Percentiles rank a stretch among this genome's conserved stretches.
Evolutionary conservation across 2,329 filamentous ascomycete species (phyloP).

Genomic region (Huntiella moniliformis): DNA sequence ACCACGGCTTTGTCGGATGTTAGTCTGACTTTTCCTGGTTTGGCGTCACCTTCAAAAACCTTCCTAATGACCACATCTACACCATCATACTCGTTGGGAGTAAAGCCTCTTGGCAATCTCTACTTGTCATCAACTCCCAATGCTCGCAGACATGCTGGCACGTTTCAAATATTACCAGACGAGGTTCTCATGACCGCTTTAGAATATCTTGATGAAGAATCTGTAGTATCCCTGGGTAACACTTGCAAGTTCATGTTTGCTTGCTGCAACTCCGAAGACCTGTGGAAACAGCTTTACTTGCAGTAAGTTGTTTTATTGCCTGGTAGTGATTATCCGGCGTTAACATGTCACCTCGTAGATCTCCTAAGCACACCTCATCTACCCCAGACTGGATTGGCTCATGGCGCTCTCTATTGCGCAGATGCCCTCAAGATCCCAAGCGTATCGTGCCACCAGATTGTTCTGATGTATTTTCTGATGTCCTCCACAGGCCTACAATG

Average conservation of each 20-base stretch:
- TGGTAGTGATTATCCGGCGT: neutral
- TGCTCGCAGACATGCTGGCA: slow-evolving; percentile 31
- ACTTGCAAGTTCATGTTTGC: slow-evolving; percentile 78
- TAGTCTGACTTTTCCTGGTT: too few relatives aligned
- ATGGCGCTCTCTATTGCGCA: slow-evolving; percentile 65
- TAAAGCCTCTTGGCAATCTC: slow-evolving; percentile 78
- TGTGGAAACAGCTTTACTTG: slow-evolving; percentile 76
- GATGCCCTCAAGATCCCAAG: slow-evolving; percentile 29
- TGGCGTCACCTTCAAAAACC: neutral
- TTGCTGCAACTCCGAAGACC: slow-evolving; percentile 63
- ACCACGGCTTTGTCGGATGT: too few relatives aligned
- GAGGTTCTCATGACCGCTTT: slow-evolving; percentile 59
- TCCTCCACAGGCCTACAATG: slow-evolving; percentile 73
- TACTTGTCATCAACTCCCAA: slow-evolving; percentile 33
- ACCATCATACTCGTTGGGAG: slow-evolving; percentile 59
- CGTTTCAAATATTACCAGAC: slow-evolving; percentile 54
- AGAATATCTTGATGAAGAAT: slow-evolving; percentile 49
- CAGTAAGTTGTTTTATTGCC: slow-evolving; percentile 39
- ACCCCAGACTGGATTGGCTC: slow-evolving; percentile 17
- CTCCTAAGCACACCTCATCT: slow-evolving; percentile 11
- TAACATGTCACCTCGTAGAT: slow-evolving; percentile 13
- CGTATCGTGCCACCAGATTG: slow-evolving; percentile 43
- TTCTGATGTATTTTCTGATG: slow-evolving; percentile 69
- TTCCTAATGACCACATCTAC: slow-evolving; percentile 27
- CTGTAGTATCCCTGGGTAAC: slow-evolving; percentile 47